Conservation (phyloP, 2,329 filamentous ascomycete genomes). For the Venturia aucupariae region DNA sequence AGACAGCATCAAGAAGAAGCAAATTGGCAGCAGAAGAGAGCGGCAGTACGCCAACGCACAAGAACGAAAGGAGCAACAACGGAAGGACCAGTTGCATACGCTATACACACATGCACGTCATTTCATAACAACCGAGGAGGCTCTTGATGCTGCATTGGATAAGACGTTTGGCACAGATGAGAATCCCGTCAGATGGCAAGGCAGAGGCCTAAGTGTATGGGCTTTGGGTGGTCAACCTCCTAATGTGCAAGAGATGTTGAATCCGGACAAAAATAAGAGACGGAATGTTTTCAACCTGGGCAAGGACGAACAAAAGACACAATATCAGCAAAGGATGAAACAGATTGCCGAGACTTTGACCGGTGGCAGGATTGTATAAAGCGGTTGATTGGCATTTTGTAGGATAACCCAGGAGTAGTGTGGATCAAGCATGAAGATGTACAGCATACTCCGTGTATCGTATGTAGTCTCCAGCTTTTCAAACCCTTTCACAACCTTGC, state of each 20-base stretch:
- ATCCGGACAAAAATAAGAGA: slow-evolving; percentile 14
- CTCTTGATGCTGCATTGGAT: slow-evolving; percentile 67
- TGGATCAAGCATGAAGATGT: neutral
- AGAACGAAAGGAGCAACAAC: slow-evolving; percentile 46
- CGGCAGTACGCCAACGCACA: slow-evolving; percentile 27
- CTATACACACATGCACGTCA: slow-evolving; percentile 80
- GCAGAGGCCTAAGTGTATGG: slow-evolving; percentile 42
- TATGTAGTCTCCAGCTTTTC: neutral
- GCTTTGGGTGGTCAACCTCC: slow-evolving; percentile 35
- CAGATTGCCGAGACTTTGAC: slow-evolving; percentile 59
- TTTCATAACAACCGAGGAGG: slow-evolving; percentile 76
- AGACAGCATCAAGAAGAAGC: slow-evolving; percentile 40
- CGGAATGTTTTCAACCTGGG: slow-evolving; percentile 12
- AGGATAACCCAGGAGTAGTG: neutral
- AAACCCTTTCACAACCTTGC: no score
- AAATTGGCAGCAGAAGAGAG: slow-evolving; percentile 19
- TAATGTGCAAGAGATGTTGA: slow-evolving; percentile 40
- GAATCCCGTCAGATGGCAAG: slow-evolving; percentile 32
- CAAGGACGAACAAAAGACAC: slow-evolving; percentile 25
- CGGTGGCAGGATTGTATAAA: slow-evolving; percentile 44
- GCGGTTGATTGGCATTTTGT: neutral
- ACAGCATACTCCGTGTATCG: neutral
- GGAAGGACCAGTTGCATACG: slow-evolving; percentile 66
- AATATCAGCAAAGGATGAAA: slow-evolving; percentile 43
- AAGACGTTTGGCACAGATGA: slow-evolving; percentile 60